A percentile compares a stretch with the other conserved stretches of the same genome.
These are phyloP conservation scores for Colletotrichum navitas DNA, from an alignment of 2,329 filamentous ascomycete species.

Conservation along the genomic window DNA sequence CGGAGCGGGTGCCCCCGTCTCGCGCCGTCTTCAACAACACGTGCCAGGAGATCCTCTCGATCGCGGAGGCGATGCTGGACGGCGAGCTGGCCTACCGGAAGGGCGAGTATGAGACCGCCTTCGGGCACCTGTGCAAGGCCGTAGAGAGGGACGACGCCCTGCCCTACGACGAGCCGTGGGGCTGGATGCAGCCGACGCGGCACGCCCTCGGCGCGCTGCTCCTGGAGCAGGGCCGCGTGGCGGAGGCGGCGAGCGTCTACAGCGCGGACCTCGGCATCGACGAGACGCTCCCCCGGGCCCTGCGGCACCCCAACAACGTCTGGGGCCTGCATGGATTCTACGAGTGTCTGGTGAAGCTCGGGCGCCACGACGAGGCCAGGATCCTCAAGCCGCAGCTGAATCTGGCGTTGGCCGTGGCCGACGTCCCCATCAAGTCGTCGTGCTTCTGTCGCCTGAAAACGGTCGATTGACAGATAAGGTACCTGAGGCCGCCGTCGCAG, in stretches of 20 bases:
- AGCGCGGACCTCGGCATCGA: constrained; percentile 71
- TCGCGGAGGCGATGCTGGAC: constrained; percentile 76
- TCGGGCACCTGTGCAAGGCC: constrained; percentile 67
- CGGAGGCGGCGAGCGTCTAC: constrained; percentile 70
- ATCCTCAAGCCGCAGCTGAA: constrained; percentile 59
- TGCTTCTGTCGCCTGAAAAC: constrained; percentile 62
- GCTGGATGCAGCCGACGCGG: constrained; percentile 81
- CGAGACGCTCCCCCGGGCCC: constrained; percentile 71
- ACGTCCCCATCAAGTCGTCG: constrained; percentile 69
- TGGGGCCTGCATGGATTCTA: constrained; percentile 82
- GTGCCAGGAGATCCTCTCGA: constrained; percentile 71
- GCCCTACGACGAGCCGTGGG: constrained; percentile 81
- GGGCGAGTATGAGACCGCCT: constrained; percentile 69
- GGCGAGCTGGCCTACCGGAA: constrained; percentile 80
- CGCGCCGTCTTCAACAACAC: constrained; percentile 79
- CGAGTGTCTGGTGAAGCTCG: constrained; percentile 73
- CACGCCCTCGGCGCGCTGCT: constrained; percentile 79
- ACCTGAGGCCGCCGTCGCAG: constrained; percentile 38
- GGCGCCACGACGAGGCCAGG: constrained; percentile 56
- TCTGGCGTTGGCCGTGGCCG: constrained; percentile 66
- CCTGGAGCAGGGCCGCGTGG: constrained; percentile 72
- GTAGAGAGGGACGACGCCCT: constrained; percentile 72
- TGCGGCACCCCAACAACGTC: constrained; percentile 78
- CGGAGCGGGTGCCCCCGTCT: constrained; percentile 65
- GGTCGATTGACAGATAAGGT: constrained; percentile 39